Evolutionary conservation across 768 basidiomycete genomes (phyloP).

Genomic region (Suillus ampliporus): DNA sequence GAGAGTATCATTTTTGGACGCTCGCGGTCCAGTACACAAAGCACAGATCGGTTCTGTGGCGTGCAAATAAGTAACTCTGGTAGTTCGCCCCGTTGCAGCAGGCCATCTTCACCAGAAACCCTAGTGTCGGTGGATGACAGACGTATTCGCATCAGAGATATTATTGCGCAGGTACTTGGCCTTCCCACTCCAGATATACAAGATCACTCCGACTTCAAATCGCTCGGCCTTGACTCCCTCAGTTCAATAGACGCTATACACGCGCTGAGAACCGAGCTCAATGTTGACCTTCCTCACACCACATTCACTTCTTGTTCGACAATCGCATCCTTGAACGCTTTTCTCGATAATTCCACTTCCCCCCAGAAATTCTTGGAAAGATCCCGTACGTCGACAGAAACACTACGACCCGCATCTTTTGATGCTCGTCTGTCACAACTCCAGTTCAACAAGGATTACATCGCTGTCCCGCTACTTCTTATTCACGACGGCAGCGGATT

Average conservation of each 20-base stretch:
- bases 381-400: neutral
- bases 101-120: conserved; percentile 44
- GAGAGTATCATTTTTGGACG: conserved; percentile 35
- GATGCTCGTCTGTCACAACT: conserved; percentile 1
- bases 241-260: conserved; percentile 66
- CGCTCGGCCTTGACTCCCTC: conserved; percentile 68
- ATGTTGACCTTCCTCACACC: conserved; percentile 48
- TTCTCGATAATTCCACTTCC: conserved; percentile 14
- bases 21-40: conserved; percentile 33
- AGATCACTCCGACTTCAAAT: conserved; percentile 52
- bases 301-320: conserved; percentile 50
- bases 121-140: conserved; percentile 40
- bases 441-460: conserved; percentile 42
- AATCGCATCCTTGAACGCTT: conserved; percentile 28
- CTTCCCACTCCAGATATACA: conserved; percentile 35
- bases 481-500: conserved; percentile 79
- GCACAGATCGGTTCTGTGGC: conserved; percentile 15
- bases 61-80: conserved; percentile 13
- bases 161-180: conserved; percentile 53
- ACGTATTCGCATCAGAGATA: conserved; percentile 36
- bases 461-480: conserved; percentile 56
- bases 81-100: conserved; percentile 20
- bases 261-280: conserved; percentile 47
- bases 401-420: neutral
- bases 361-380: neutral